Evolutionary conservation across 495 filamentous ascomycete genomes (phyloP), one percentile per base, ranked within the genome.

Genomic region (Penicillium malachiteum): DNA sequence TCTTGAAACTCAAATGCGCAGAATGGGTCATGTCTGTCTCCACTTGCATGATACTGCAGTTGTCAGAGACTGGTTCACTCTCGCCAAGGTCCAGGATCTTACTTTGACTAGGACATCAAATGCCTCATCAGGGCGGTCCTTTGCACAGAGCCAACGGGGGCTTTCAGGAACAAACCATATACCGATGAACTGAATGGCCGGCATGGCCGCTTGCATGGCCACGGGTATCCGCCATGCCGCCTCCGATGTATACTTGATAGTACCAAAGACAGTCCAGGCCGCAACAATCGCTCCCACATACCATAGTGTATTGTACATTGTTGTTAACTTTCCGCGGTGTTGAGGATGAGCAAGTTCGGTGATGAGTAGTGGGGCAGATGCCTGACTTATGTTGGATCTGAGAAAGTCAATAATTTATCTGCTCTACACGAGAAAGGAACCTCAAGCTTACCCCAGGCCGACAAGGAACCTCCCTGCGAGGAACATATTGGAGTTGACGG

Each of bases 261-360:
- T 40, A 6, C 38, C 38, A n/a, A 12, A 40, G 38, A 40, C 38
- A 60, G 21, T 54, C 55, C 70, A 72, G 3, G 60, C 58, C 3
- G 63, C 67, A 63, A 68, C 57, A 38, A 82, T 74, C 39, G 82
- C 79, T 18, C 84, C 84, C 34, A 81, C 70, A 68, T 85, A 83
- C 81, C 81, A 86, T 48, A 83, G 68, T 55, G 77, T 81, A 68
- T 86, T 84, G 66, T 84, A 86, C 41, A 85, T 76, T 13, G 82
- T 79, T 18, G 83, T 85, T 59, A 86, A 70, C 60, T 77, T 79
- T 40, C 75, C 81, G 67, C 84, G 82, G 55, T 86, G 82, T 65
- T 84, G 81, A 40, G 84, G 81, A 55, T 86, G 81, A 41, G 75
- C 76, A 32, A 87, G 67, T 69, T 87, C 84, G 16, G 82, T 84